A percentile compares a stretch with the other conserved stretches of the same genome.
phyloP scores from a whole-genome alignment of 139 green algal species.

The Chlorella sp. region DNA sequence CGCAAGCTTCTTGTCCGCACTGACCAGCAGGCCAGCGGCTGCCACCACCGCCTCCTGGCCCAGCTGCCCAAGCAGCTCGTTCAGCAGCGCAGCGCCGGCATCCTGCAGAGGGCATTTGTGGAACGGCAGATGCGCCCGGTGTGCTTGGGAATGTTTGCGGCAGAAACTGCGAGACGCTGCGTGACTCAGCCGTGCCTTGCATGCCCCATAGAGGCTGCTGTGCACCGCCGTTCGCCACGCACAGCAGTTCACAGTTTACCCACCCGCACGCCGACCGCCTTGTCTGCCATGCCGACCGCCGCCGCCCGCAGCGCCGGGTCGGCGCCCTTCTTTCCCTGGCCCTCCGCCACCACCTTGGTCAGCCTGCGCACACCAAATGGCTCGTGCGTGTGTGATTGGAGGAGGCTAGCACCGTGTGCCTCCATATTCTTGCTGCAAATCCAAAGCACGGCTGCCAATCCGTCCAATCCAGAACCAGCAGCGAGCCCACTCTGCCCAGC shows the following conservation, averaged over 20 bases:
- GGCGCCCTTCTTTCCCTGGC: constrained; percentile 33
- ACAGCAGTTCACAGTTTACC: no score
- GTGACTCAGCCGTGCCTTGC: no score
- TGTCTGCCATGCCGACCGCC: constrained; percentile 67
- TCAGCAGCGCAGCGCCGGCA: constrained; percentile 58
- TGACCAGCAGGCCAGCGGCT: neutral
- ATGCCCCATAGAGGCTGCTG: no score
- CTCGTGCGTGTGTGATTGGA: neutral
- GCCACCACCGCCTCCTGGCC: constrained; percentile 15
- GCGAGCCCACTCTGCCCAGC: neutral
- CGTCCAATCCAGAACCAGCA: neutral
- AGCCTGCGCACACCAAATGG: constrained; percentile 33
- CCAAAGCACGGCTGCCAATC: neutral
- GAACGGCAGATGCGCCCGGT: no score
- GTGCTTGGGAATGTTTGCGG: no score
- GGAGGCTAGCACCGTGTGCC: neutral
- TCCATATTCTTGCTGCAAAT: no score
- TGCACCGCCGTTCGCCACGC: no score
- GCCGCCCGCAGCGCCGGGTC: constrained; percentile 45
- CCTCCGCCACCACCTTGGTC: constrained; percentile 31
- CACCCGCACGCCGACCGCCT: constrained; percentile 69
- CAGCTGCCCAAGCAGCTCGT: constrained; percentile 15
- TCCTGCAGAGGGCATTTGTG: constrained; percentile 52
- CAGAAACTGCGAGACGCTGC: no score
- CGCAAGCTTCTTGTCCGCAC: constrained; percentile 5